Base-by-base conservation (phyloP, 257 asterid species). In the Solanum medicagineum region DNA sequence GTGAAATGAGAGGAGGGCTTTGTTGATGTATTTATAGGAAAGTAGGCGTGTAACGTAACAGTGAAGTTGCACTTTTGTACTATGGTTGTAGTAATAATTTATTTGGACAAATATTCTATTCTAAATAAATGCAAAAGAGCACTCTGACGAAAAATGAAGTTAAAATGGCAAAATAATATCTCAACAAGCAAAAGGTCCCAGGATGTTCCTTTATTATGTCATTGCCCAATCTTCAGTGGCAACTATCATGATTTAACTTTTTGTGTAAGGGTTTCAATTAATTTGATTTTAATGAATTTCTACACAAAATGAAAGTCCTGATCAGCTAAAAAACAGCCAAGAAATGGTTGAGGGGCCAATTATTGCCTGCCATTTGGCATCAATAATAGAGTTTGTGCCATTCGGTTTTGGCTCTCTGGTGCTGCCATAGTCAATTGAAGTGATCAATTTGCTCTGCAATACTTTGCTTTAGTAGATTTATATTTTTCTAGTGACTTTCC, bases 191-290 rank as follows among this genome's bases (percentile, higher is more conserved):
- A 13, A 45, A 36, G 84, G 59, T 19, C 79, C 85, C 60, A 69
- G 22, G 65, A 4, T 32, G 49, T 19, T 51, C 20, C 44, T 84
- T 84, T 84, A 10, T 84, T 84, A 87, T 80, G 87, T 87, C 85
- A 80, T 53, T 47, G 84, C 81, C 87, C 85, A 68, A 83, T 65
- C 83, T 80, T 81, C 55, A 70, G 29, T 65, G 75, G 75, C 22
- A 68, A 36, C 56, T 63, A 19, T 69, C 29, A 29, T 29, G 29
- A 29, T 29, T 29, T 59, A 20, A 49, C 49, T 24, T 24, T 60
- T 29, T 57, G 36, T 20, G 84, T 70, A 51, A 11, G 55, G 86
- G 63, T 83, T 81, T 81, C 44, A 44, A 74, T 8, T 86, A 9
- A 59, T 29, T 29, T 29, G 32, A 29, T 29, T 29, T 29, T 29